Base-by-base conservation (phyloP, 2,329 filamentous ascomycete genomes). In the Fusarium circinatum region DNA sequence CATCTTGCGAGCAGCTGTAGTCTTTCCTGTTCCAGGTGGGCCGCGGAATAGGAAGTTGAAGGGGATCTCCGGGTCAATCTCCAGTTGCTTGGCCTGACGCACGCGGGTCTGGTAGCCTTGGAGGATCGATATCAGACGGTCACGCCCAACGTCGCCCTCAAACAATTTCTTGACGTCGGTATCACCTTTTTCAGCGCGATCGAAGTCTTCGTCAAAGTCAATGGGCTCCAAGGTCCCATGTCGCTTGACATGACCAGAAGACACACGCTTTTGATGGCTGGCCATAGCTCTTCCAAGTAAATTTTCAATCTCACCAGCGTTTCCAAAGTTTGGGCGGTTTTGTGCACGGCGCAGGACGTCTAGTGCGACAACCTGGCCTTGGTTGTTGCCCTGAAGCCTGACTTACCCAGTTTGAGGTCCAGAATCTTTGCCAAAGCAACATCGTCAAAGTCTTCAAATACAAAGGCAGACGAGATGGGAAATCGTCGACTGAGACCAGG, bases 151-250 rank as follows among this genome's bases (percentile, higher is more conserved):
- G 0, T 87, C 86, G 4, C 85, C 90, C 12, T 87, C 79, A 67
- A 94, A 93, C 0, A 93, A 81, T 62, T 83, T 80, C 0, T 76
- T 73, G 11, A 91, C 75, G 65, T 91, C 87, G 2, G 86, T 79
- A 0, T 66, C 73, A 0, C 70, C 73, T 1, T 60, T 79, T 4
- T 86, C 83, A 0, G 81, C 83, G 7, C 91, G 85, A 9, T 78
- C 75, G 68, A 86, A 90, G 2, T 94, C 78, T n/a, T 88, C 92
- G 52, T 96, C 92, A 24, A 96, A 88, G 70, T 94, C 92, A 1
- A 92, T 89, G 0, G 89, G 92, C 75, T 96, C 95, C 2, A 93
- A 90, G 78, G 93, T 94, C 70, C 92, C 88, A 0, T 88, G 87
- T 1, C 58, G 51, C 38, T 76, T 76, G 2, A 77, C 71, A 8